Conservation (phyloP, 2,329 filamentous ascomycete species). For the Diaporthe ilicicola region DNA sequence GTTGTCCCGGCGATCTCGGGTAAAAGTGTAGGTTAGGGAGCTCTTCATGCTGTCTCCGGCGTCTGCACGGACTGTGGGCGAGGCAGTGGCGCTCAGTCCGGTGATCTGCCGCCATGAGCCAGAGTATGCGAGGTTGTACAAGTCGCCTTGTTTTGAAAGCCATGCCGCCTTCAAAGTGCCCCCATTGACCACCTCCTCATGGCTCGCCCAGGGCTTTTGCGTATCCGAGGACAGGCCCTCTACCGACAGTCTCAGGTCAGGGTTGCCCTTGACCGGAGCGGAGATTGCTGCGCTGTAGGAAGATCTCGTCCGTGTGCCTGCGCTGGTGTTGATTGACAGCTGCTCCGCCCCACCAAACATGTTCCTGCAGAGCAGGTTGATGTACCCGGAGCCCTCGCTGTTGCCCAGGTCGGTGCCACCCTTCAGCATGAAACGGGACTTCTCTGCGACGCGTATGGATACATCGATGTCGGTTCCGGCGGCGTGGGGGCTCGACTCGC, state of each 20-base stretch:
- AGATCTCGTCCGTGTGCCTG: slow-evolving; percentile 89
- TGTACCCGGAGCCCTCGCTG: slow-evolving; percentile 91
- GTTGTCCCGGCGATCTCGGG: slow-evolving; percentile 82
- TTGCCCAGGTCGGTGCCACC: slow-evolving; percentile 95
- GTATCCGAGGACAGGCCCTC: slow-evolving; percentile 86
- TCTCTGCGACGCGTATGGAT: slow-evolving; percentile 79
- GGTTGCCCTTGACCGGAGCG: slow-evolving; percentile 84
- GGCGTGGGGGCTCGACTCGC: slow-evolving; percentile 72
- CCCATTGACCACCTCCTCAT: slow-evolving; percentile 88
- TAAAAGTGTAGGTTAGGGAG: slow-evolving; percentile 82
- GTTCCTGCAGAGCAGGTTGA: slow-evolving; percentile 87
- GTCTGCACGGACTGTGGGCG: slow-evolving; percentile 81
- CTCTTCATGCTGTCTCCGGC: slow-evolving; percentile 93
- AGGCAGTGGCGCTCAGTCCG: slow-evolving; percentile 76
- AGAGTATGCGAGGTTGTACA: slow-evolving; percentile 82
- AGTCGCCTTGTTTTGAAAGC: slow-evolving; percentile 69
- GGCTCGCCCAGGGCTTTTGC: slow-evolving; percentile 90
- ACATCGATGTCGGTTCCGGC: slow-evolving; percentile 83
- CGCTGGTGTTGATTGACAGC: slow-evolving; percentile 84
- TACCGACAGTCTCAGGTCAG: slow-evolving; percentile 79
- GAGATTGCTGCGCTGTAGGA: slow-evolving; percentile 89
- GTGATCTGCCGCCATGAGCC: slow-evolving; percentile 91
- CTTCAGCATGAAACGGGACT: slow-evolving; percentile 85
- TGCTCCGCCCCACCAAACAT: slow-evolving; percentile 94
- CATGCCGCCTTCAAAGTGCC: slow-evolving; percentile 80